Evolutionary conservation across 768 basidiomycete species (phyloP), one percentile per base, ranked within the genome.

Genomic region (Suillus lakei): DNA sequence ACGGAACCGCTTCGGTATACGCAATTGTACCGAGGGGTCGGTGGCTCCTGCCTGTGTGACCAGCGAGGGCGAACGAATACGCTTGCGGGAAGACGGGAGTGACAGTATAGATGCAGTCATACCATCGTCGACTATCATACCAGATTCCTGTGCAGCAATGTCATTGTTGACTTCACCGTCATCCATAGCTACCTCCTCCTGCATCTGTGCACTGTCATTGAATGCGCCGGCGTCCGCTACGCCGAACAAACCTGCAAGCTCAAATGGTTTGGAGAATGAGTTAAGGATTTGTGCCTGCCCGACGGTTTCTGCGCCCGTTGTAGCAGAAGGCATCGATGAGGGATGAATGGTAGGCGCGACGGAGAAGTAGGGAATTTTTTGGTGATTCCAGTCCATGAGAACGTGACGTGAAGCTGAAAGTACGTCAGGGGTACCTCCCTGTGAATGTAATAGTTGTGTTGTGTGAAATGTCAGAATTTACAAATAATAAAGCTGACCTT

Each of bases 401-500:
- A 98, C 85, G 16, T 91, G 88, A 38, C 93, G 89, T 0, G 96
- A 95, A 0, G 95, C 86, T 7, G 91, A 83, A 50, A 90, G 86
- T 38, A 96, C 76, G 76, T 98, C 95, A 2, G 97, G 96, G 0
- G 95, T 91, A 56, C 97, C 97, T 36, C 96, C 96, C 91, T 93
- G 68, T 36, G 2, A 5, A 7, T 5, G 28, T 7, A 30, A 59
- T 21, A 30, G 53, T 34, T 59, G n/a, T n/a, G n/a, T n/a, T n/a
- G 2, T 41, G 41, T 28, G 64, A 30, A 46, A n/a, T 50, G 36
- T 32, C 23, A 54, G 56, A 34, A 43, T 46, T 61, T 13, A 54
- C 41, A 21, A 23, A 13, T 30, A 50, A 16, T 59, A 56, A 43
- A 23, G 60, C 72, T 51, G 65, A 89, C 93, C 85, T 98, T 98